phyloP scores from a whole-genome alignment of 345 rosid species.

The Moricandia arvensis region DNA sequence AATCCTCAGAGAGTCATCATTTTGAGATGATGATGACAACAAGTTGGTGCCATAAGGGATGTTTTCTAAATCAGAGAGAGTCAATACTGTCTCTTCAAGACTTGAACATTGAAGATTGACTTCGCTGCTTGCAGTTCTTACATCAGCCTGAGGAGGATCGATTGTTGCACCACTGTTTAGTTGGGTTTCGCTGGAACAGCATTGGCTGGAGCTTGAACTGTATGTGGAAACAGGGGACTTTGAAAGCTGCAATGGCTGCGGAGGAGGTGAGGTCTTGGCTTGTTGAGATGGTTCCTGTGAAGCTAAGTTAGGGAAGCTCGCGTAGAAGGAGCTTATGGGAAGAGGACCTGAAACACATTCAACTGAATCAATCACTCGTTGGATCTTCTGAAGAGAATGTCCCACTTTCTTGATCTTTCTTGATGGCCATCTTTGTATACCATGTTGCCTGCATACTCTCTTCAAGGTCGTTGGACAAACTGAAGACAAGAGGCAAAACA shows the following conservation, averaged over 20 bases:
- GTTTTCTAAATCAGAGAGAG: constrained; percentile 39
- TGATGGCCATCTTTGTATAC: constrained; percentile 92
- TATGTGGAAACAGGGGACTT: constrained; percentile 65
- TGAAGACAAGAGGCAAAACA: constrained; percentile 31
- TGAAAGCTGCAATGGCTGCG: constrained; percentile 10
- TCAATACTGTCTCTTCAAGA: constrained; percentile 41
- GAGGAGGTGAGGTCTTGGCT: constrained; percentile 21
- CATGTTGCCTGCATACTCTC: constrained; percentile 87
- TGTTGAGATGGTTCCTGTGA: constrained; percentile 38
- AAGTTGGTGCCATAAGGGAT: constrained; percentile 24
- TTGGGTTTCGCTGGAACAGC: constrained; percentile 56
- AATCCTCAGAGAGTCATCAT: constrained; percentile 51
- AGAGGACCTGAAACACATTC: constrained; percentile 67
- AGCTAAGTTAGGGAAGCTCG: constrained; percentile 60
- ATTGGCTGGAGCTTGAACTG: constrained; percentile 72
- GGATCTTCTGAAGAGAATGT: constrained; percentile 80
- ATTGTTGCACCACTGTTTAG: constrained; percentile 33
- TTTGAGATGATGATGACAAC: constrained; percentile 42
- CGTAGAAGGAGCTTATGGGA: constrained; percentile 63
- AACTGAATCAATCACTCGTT: constrained; percentile 73
- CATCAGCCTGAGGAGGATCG: constrained; percentile 21
- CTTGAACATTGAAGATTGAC: not conserved
- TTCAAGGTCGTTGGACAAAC: constrained; percentile 98
- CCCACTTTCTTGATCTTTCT: constrained; percentile 93
- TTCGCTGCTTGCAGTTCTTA: constrained; percentile 32